Conservation (phyloP, 345 rosid genomes). For the Zanthoxylum bungeanum region DNA sequence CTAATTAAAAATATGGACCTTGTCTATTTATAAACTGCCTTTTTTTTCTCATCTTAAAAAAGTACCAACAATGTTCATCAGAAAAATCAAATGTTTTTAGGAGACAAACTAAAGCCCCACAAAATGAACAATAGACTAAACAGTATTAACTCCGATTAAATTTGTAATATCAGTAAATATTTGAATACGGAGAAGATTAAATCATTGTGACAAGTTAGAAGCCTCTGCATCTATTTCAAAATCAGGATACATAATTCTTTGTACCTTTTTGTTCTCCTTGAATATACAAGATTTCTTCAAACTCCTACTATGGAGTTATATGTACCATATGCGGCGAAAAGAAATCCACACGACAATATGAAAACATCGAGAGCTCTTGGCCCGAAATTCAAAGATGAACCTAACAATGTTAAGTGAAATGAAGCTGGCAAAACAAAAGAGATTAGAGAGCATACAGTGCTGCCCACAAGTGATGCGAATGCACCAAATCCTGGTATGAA, state of each 20-base stretch:
- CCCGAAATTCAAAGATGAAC: slow-evolving; percentile 58
- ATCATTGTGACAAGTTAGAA: not conserved
- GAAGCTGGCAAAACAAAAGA: slow-evolving; percentile 81
- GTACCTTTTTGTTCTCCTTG: not conserved
- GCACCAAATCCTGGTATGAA: slow-evolving; percentile 73
- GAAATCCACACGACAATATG: slow-evolving; percentile 59
- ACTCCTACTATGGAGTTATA: slow-evolving; percentile 53
- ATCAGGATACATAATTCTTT: not conserved
- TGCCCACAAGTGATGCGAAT: slow-evolving; percentile 74
- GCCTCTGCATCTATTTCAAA: not conserved
- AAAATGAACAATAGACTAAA: no score
- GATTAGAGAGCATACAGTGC: slow-evolving; percentile 70
- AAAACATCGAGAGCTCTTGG: slow-evolving; percentile 52
- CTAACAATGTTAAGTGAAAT: slow-evolving; percentile 69
- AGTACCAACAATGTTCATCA: no score
- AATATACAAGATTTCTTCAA: slow-evolving; percentile 3
- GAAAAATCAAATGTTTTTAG: no score
- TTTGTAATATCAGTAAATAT: no score
- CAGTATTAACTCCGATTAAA: no score
- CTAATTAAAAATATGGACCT: no score
- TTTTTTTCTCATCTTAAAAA: no score
- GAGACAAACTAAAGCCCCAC: no score
- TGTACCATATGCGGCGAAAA: slow-evolving; percentile 74
- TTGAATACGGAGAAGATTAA: no score
- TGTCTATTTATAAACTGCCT: no score